Conservation (phyloP, 208 protist genomes). For the Acanthamoeba lugdunensis region DNA sequence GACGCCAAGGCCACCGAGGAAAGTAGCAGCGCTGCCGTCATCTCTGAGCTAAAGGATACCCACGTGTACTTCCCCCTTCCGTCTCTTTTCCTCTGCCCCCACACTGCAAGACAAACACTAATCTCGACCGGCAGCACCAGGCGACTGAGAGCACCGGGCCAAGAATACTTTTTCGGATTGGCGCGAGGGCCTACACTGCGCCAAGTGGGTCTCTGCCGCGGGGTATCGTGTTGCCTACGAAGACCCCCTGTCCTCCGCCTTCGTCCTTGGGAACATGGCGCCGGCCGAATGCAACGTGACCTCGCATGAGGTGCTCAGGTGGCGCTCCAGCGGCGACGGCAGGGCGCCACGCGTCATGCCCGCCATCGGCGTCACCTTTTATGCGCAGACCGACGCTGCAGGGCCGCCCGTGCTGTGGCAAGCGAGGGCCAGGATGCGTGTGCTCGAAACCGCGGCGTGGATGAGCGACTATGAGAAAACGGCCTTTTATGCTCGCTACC, state of each 20-base stretch:
- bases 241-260: neutral
- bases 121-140: too few species aligned
- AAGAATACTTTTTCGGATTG: too few species aligned
- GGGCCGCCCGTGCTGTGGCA: neutral
- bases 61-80: too few species aligned
- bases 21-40: too few species aligned
- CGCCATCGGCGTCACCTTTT: neutral
- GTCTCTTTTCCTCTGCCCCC: too few species aligned
- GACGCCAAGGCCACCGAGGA: too few species aligned
- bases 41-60: too few species aligned
- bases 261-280: neutral
- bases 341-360: neutral
- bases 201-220: neutral
- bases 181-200: too few species aligned
- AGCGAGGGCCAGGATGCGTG: neutral
- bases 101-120: too few species aligned
- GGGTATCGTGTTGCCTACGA: neutral
- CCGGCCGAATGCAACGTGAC: conserved; percentile 15
- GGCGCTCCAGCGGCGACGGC: neutral
- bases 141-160: too few species aligned
- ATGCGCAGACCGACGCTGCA: neutral
- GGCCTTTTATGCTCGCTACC: neutral
- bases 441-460: neutral
- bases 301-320: neutral
- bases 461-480: neutral